A percentile compares a stretch with the other conserved stretches of the same genome.
These are phyloP conservation scores for Leishmania martiniquensis DNA, from an alignment of 208 protist species.

Conservation along the genomic window DNA sequence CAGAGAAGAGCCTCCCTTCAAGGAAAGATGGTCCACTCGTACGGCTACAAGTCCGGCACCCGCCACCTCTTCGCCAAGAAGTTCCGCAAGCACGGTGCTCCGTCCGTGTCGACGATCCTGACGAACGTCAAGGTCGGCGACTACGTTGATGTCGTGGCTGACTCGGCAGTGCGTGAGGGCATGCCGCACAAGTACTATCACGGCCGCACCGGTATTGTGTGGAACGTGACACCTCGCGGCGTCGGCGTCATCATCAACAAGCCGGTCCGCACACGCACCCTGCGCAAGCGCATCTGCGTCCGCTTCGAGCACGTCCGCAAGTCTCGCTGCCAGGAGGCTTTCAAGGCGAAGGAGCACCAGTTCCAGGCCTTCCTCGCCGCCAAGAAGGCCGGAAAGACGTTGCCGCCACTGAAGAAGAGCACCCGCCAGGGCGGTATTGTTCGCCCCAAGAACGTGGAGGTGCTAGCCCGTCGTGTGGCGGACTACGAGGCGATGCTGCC, in stretches of 20 bases:
- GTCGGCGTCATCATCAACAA: slow-evolving; percentile 99
- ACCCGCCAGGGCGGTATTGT: slow-evolving; percentile 76
- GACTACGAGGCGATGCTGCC: slow-evolving; percentile 91
- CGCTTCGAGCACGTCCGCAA: slow-evolving; percentile 99
- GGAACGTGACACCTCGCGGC: slow-evolving; percentile 98
- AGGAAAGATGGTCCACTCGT: slow-evolving; percentile 91
- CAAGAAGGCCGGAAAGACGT: slow-evolving; percentile 86
- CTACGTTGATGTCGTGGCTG: slow-evolving; percentile 98
- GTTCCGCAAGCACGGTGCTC: slow-evolving; percentile 96
- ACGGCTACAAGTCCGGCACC: slow-evolving; percentile 98
- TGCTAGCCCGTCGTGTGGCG: slow-evolving; percentile 70
- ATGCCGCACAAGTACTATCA: slow-evolving; percentile 99
- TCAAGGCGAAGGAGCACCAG: slow-evolving; percentile 85
- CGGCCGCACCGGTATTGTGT: slow-evolving; percentile 99
- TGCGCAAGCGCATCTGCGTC: slow-evolving; percentile 99
- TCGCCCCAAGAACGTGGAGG: slow-evolving; percentile 73
- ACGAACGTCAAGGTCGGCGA: slow-evolving; percentile 98
- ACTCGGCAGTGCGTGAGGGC: slow-evolving; percentile 98
- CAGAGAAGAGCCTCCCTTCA: background rate
- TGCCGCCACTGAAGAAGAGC: slow-evolving; percentile 75
- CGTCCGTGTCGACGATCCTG: slow-evolving; percentile 96
- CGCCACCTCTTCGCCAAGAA: slow-evolving; percentile 97
- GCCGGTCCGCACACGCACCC: slow-evolving; percentile 96
- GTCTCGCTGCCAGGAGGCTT: slow-evolving; percentile 92
- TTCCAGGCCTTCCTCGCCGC: slow-evolving; percentile 70